Evolutionary conservation across 2,329 filamentous ascomycete genomes (phyloP), one percentile per base, ranked within the genome.

Genomic region (Fusarium chlamydosporum): DNA sequence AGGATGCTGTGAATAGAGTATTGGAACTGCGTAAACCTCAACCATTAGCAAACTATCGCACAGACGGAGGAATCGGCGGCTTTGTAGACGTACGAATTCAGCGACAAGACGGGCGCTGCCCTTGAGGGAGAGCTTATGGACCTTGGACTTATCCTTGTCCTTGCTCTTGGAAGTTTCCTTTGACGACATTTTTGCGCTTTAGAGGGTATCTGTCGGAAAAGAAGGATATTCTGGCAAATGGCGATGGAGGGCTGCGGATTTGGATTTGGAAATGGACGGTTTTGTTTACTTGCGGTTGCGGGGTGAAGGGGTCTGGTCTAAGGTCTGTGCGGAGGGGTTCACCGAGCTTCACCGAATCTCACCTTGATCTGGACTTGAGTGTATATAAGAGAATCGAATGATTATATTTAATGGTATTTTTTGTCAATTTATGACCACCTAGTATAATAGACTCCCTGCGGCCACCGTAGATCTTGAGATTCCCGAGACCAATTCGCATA

Each of bases 1-100:
- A 99, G 85, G 61, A 99, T 98, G 1, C 94, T 96, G 77, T 99
- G 96, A 77, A 98, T 97, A 2, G 93, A 97, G 81, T 97, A 99
- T 85, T 99, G 94, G 77, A 99, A 99, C 88, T 92, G 74, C 9
- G 20, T 38, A 45, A 45, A 16, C 23, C 18, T 2, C 16, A 13
- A 45, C 27, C n/a, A 52, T 74, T 67, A 75, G 74, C 56, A 48
- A 54, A 15, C 31, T 16, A 13, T 57, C 52, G 20, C 43, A 41
- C 48, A 46, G 8, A 34, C 40, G 38, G 38, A n/a, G 13, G 20
- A 29, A 46, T 52, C 7, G 16, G 29, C n/a, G 33, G 47, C 16
- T 38, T 23, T 38, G 26, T 89, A 79, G 26, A 86, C 92, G 79
- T 83, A 97, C 94, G 80, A 99, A 99, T 83, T 99, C 96, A 43